These are phyloP conservation scores for Russula virescens DNA, from an alignment of 768 basidiomycete genomes.

Conservation along the genomic window DNA sequence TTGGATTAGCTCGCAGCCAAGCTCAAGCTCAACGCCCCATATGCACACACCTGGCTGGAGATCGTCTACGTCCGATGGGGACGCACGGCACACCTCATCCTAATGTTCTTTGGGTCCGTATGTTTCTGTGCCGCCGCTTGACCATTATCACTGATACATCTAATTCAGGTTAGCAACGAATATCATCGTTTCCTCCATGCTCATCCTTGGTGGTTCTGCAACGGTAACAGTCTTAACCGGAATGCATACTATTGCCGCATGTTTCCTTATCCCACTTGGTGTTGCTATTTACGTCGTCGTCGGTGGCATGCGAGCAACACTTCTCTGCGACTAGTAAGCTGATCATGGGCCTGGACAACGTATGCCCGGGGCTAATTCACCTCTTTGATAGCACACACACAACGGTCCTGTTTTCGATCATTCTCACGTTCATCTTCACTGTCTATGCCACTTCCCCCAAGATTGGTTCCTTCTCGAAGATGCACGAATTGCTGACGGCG, in stretches of 20 bases:
- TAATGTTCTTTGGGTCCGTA: slow-evolving; percentile 79
- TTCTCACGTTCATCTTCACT: slow-evolving; percentile 69
- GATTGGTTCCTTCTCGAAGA: slow-evolving; percentile 71
- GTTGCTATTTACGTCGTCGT: slow-evolving; percentile 86
- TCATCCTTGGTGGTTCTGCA: slow-evolving; percentile 75
- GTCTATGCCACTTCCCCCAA: slow-evolving; percentile 75
- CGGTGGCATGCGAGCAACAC: slow-evolving; percentile 80
- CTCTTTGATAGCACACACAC: slow-evolving; percentile 65
- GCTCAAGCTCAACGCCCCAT: slow-evolving; percentile 85
- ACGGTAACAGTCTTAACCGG: slow-evolving; percentile 86
- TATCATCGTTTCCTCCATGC: slow-evolving; percentile 85
- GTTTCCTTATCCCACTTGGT: slow-evolving; percentile 84
- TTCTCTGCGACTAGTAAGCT: slow-evolving; percentile 81
- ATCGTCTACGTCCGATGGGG: slow-evolving; percentile 84
- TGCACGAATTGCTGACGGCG: slow-evolving; percentile 73
- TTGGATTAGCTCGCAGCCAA: slow-evolving; percentile 70
- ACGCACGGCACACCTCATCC: slow-evolving; percentile 66
- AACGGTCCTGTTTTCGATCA: slow-evolving; percentile 78
- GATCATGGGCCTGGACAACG: background rate
- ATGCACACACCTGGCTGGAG: slow-evolving; percentile 84
- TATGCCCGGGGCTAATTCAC: background rate
- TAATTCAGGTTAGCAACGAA: slow-evolving; percentile 72
- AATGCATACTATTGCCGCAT: slow-evolving; percentile 85
- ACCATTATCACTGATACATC: background rate
- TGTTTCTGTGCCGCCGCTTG: too few species aligned